These are phyloP conservation scores for Apiospora phragmitis DNA, from an alignment of 2,329 filamentous ascomycete genomes.

Conservation along the genomic window DNA sequence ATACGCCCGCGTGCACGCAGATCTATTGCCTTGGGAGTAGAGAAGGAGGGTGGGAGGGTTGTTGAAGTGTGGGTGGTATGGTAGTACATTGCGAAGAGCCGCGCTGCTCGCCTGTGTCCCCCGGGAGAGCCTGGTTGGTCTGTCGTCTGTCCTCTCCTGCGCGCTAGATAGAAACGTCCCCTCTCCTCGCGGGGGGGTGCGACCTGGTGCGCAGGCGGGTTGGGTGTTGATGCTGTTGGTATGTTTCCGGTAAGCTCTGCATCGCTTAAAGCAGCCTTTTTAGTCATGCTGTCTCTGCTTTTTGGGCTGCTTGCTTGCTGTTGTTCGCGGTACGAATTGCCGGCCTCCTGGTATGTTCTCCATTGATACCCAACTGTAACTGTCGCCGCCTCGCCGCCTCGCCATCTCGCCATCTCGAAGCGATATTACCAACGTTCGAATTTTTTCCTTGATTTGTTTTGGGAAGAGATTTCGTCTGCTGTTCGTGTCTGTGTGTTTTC, in stretches of 20 bases:
- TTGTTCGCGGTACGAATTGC: not conserved
- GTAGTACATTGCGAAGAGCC: constrained; percentile 6
- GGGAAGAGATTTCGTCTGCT: not conserved
- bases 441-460: not conserved
- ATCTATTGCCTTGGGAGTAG: not conserved
- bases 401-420: not conserved
- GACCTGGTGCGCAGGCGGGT: not conserved
- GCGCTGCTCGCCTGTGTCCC: constrained; percentile 3
- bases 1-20: not conserved
- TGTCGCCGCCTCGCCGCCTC: too few species aligned
- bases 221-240: not conserved
- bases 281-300: not conserved
- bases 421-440: not conserved
- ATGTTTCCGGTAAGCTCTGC: not conserved
- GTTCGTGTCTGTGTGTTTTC: not conserved
- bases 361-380: constrained; percentile 6
- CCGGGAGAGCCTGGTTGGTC: not conserved
- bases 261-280: not conserved
- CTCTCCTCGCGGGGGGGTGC: not conserved
- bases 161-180: not conserved
- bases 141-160: not conserved
- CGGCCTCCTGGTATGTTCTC: not conserved
- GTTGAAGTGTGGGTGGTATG: not conserved
- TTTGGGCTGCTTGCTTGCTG: too few species aligned
- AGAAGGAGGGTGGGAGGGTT: not conserved